Percentiles rank a stretch among this genome's conserved stretches.
Conservation (phyloP, 139 green algal species). For the Zygnema cylindricum region DNA sequence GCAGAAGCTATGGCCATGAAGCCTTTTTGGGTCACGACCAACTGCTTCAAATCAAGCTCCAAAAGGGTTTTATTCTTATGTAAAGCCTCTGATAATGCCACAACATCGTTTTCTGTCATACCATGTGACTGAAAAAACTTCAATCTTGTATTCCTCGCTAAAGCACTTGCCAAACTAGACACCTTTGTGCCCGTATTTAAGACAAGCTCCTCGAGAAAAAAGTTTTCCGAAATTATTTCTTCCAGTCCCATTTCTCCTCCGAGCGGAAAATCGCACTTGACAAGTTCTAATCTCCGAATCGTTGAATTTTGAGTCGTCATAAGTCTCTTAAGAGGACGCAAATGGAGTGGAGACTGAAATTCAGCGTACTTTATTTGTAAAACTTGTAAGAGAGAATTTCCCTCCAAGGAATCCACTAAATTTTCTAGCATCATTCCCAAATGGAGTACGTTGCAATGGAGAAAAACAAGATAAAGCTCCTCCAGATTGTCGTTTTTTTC, state of each 20-base stretch:
- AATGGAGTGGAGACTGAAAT: background rate
- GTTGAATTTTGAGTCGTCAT: background rate
- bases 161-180: background rate
- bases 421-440: background rate
- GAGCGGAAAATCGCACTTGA: background rate
- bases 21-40: background rate
- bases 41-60: background rate
- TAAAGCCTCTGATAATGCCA: background rate
- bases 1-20: background rate
- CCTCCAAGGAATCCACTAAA: background rate
- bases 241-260: background rate
- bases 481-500: background rate
- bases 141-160: conserved; percentile 6
- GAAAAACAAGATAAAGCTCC: conserved; percentile 8
- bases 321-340: background rate
- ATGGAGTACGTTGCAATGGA: background rate
- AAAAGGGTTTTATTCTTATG: background rate
- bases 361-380: background rate
- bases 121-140: background rate
- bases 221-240: background rate
- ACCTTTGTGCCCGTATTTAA: background rate
- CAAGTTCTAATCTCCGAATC: background rate
- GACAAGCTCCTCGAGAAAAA: conserved; percentile 1
- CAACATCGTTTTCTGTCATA: background rate
- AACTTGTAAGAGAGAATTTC: background rate